Base-by-base conservation (phyloP, 1,284 basidiomycete species). In the Ceratobasidium sp. region DNA sequence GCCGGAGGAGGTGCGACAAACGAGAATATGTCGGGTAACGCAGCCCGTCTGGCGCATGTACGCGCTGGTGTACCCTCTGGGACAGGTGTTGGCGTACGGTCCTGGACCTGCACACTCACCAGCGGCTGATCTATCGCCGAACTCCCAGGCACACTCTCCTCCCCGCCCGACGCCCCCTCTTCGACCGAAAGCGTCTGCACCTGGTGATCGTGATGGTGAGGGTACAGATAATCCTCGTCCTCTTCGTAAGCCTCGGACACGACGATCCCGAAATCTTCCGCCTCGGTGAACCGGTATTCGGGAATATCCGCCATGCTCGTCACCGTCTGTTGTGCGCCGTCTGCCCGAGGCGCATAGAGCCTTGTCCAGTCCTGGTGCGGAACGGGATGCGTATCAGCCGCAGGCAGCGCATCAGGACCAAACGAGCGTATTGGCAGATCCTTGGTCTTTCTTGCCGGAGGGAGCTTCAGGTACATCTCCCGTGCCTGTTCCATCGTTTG, bases 211-310 rank as follows among this genome's bases (percentile, higher is more conserved):
- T 46, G 24, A 29, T 19, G 19, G 39, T 22, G 13, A 41, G 49
- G 64, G 49, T 49, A 63, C 16, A 22, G 64, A 31, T 66, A 51
- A 29, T 27, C 24, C 19, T 31, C 56, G 37, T 73, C 69, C 34
- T 62, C 69, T 37, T 62, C 31, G 16, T 49, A 53, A 7, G 69
- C 58, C 1, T 73, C 69, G 16, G 69, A 73, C 7, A 73, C 43
- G 31, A 73, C 46, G 31, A 73, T 73, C 58, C 69, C 69, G 24
- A 73, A 73, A 41, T 73, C 69, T n/a, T 73, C 59, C 16, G 51
- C 58, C 46, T 73, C 58, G 3, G 46, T 39, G n/a, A 73, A 37
- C 13, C 4, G 22, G 24, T 27, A 56, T 24, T 29, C 53, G 22
- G 29, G 24, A 4, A 37, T 58, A n/a, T 37, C 31, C 14, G 53